Conservation (phyloP, 129 eudicot species). For the Flaveria sonorensis region DNA sequence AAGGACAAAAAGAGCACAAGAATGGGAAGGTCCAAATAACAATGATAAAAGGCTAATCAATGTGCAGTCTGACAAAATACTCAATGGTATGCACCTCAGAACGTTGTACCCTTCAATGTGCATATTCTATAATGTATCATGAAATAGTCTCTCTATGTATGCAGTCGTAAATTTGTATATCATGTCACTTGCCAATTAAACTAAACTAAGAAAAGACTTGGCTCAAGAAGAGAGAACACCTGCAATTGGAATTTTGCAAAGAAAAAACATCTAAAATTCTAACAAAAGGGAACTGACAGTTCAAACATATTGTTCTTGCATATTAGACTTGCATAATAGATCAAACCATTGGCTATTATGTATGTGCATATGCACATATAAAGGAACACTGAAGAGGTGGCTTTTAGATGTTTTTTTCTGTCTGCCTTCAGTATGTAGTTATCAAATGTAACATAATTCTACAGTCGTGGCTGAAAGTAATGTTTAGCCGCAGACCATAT, state of each 20-base stretch:
- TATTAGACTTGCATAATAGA: background rate
- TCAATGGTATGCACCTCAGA: background rate
- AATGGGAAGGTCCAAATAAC: background rate
- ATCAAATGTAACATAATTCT: background rate
- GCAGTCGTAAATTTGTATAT: background rate
- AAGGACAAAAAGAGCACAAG: background rate
- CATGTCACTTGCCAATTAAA: too few relatives aligned
- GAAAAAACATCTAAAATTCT: background rate
- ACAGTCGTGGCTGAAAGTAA: background rate
- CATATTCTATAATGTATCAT: background rate
- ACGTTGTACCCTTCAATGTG: background rate
- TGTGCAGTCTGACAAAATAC: background rate
- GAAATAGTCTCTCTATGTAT: background rate
- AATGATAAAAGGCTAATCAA: background rate
- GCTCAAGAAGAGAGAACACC: background rate
- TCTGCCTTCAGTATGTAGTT: background rate
- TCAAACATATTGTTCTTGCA: background rate
- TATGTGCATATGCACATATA: background rate
- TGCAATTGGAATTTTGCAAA: background rate
- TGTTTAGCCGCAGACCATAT: background rate
- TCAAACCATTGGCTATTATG: background rate
- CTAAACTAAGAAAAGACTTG: background rate
- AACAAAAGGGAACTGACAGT: background rate
- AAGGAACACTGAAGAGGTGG: background rate
- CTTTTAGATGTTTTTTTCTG: background rate